Conservation (phyloP, 768 basidiomycete species). For the Rhodotorula kratochvilovae region DNA sequence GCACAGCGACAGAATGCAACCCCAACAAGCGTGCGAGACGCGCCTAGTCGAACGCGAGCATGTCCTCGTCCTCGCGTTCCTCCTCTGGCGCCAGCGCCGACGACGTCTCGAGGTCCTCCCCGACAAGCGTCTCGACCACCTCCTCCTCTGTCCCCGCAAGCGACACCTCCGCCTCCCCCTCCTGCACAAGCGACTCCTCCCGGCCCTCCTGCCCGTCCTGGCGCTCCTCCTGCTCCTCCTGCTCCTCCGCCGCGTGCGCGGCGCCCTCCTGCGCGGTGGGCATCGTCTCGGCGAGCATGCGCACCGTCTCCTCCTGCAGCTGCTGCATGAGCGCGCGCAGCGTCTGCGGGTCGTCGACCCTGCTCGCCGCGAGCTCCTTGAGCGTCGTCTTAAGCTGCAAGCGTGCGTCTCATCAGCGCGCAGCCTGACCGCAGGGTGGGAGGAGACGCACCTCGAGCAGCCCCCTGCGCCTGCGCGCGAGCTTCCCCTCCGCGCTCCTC, state of each 20-base stretch:
- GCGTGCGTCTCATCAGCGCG: neutral
- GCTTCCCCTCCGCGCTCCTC: neutral
- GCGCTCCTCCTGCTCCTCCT: neutral
- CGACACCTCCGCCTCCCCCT: neutral
- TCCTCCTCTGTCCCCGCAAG: too few species aligned
- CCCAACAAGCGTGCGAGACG: neutral
- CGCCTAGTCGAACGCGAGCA: slow-evolving; percentile 15
- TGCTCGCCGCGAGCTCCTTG: neutral
- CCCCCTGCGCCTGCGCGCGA: slow-evolving; percentile 7
- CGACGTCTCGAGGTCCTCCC: too few species aligned
- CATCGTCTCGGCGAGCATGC: slow-evolving; percentile 18
- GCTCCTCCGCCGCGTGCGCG: too few species aligned
- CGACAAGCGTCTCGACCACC: neutral
- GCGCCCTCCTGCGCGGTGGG: neutral
- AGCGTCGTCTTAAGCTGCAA: slow-evolving; percentile 19
- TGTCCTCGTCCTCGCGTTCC: neutral
- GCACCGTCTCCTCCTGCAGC: slow-evolving; percentile 8
- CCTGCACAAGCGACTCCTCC: neutral
- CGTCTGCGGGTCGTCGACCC: neutral
- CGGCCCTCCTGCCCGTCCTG: too few species aligned
- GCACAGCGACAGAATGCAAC: neutral
- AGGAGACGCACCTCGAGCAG: slow-evolving; percentile 12
- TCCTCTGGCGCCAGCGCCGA: neutral
- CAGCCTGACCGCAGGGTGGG: too few species aligned
- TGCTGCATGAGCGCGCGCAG: neutral